Conservation (phyloP, 2,329 filamentous ascomycete genomes). For the Talaromyces verruculosus region DNA sequence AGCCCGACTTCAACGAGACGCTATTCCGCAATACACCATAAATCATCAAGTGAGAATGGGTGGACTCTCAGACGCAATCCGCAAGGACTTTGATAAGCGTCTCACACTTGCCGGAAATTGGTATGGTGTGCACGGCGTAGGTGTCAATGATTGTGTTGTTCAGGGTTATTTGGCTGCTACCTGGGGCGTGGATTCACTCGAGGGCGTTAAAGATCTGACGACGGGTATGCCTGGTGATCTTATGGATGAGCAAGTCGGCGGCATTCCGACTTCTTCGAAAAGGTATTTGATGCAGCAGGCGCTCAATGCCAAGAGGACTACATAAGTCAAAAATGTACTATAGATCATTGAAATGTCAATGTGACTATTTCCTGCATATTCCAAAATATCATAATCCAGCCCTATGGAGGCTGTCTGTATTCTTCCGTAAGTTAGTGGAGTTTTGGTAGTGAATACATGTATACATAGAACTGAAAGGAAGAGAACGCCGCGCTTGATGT, state of each 20-base stretch:
- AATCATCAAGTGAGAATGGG: slow-evolving; percentile 69
- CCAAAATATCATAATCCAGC: too few relatives aligned
- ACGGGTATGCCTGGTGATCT: slow-evolving; percentile 25
- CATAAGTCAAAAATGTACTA: slow-evolving; percentile 3
- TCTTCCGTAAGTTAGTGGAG: too few relatives aligned
- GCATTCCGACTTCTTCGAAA: slow-evolving; percentile 16
- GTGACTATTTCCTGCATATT: not conserved
- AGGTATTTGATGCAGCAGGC: slow-evolving; percentile 12
- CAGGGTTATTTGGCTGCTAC: slow-evolving; percentile 56
- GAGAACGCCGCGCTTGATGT: too few relatives aligned
- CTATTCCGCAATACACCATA: slow-evolving; percentile 87
- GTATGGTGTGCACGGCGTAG: slow-evolving; percentile 52
- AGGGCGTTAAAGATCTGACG: not conserved
- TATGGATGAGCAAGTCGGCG: slow-evolving; percentile 19
- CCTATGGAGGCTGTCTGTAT: too few relatives aligned
- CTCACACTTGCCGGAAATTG: slow-evolving; percentile 63
- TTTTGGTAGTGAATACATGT: too few relatives aligned
- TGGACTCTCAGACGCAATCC: slow-evolving; percentile 56
- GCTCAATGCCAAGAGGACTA: not conserved
- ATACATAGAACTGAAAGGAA: too few relatives aligned
- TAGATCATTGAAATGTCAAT: slow-evolving; percentile 5
- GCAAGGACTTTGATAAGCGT: slow-evolving; percentile 58
- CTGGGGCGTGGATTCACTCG: slow-evolving; percentile 38
- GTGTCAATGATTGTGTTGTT: slow-evolving; percentile 57
- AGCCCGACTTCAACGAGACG: slow-evolving; percentile 64